Conservation (phyloP, 495 filamentous ascomycete species). For the Rhypophila decipiens region DNA sequence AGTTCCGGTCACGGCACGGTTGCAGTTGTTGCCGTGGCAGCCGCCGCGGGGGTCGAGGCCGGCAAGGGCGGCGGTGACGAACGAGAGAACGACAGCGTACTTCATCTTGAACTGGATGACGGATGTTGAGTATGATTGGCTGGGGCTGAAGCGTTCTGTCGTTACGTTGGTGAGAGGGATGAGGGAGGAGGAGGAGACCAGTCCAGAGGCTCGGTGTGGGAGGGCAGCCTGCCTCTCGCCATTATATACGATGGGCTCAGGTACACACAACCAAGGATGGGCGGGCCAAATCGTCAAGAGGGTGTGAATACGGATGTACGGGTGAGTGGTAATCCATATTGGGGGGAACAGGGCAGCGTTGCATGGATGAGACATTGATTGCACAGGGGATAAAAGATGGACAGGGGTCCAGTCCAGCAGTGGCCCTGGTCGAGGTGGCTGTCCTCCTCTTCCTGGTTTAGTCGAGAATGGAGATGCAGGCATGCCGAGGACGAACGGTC, state of each 20-base stretch:
- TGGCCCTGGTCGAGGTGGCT: neutral
- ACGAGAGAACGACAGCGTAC: conserved; percentile 20
- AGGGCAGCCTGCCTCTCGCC: too few relatives aligned
- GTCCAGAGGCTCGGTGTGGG: too few relatives aligned
- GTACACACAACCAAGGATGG: too few relatives aligned
- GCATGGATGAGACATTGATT: neutral
- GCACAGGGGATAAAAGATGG: neutral
- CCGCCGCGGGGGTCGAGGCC: conserved; percentile 13
- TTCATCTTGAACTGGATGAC: too few relatives aligned
- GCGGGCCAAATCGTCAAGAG: too few relatives aligned
- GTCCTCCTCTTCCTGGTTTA: neutral
- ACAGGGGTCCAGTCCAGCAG: neutral
- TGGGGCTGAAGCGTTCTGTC: neutral
- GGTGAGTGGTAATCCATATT: too few relatives aligned
- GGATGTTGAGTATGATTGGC: conserved; percentile 3
- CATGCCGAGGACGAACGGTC: too few relatives aligned
- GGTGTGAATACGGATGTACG: too few relatives aligned
- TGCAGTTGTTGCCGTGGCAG: conserved; percentile 31
- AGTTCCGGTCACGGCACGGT: conserved; percentile 27
- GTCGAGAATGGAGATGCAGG: neutral
- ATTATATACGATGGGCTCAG: too few relatives aligned
- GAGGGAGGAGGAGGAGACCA: neutral
- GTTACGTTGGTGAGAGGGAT: neutral
- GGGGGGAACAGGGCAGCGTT: neutral
- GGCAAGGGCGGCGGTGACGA: conserved; percentile 19